Evolutionary conservation across 345 rosid genomes (phyloP).

Genomic region (Syzygium jambos): DNA sequence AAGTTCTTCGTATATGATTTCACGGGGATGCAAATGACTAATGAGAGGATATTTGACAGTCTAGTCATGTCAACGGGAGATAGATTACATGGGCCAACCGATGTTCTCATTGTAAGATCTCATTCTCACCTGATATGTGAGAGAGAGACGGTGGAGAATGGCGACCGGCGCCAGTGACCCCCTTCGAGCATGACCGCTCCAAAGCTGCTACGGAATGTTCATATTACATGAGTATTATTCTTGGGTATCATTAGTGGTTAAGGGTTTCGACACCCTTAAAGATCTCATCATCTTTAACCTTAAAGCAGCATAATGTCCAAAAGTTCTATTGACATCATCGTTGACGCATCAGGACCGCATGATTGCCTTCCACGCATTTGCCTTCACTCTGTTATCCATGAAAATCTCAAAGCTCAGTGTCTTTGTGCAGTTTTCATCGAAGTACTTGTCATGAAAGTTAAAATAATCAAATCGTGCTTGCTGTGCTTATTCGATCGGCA

Average conservation of each 20-base stretch:
- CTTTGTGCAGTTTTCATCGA: neutral
- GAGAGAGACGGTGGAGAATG: neutral
- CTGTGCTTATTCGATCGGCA: neutral
- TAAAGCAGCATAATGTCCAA: neutral
- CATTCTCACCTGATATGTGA: accelerated
- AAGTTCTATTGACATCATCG: neutral
- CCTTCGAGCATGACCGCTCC: accelerated
- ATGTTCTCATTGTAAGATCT: neutral
- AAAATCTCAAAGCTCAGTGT: neutral
- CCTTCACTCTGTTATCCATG: neutral
- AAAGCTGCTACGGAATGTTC: accelerated
- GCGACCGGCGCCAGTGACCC: neutral
- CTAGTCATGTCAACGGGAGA: neutral
- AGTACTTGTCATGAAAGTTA: neutral
- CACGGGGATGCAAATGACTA: neutral
- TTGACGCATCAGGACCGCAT: neutral
- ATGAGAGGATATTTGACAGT: neutral
- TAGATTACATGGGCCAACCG: neutral
- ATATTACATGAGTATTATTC: neutral
- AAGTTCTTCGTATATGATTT: neutral
- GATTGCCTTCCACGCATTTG: neutral
- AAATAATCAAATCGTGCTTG: neutral
- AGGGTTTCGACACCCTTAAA: neutral
- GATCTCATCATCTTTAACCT: neutral
- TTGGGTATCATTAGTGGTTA: neutral